Evolutionary conservation across 306 rosid genomes (phyloP), one percentile per base, ranked within the genome.

Genomic region (Sphenostylis stenocarpa): DNA sequence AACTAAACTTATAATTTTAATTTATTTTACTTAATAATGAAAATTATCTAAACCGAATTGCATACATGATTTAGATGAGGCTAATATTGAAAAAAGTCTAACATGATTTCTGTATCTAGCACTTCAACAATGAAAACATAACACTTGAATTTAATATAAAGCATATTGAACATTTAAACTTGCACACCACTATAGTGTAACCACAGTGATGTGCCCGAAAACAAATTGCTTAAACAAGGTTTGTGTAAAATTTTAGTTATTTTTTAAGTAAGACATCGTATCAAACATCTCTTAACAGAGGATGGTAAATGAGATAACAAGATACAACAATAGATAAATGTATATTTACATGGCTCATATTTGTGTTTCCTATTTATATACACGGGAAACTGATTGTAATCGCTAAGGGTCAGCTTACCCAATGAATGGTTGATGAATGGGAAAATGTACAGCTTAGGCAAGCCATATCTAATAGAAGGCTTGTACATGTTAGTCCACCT

Each of bases 381-480:
- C 84, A 48, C 36, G 26, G 33, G 76, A 11, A 65, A 55, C 31
- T 44, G 48, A 53, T 70, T 16, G 58, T 19, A 57, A 39, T 41
- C 29, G 53, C 80, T 24, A 29, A 17, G 81, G 57, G 48, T 29
- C 26, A 56, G 23, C 38, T 28, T 41, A 28, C 53, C 81, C 24
- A 67, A 67, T 44, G 81, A 72, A 79, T 67, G 26, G 44, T 52
- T 23, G 21, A 44, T 16, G 68, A 62, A 62, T 55, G 36, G 17
- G 23, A 81, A 78, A 58, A 63, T 78, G 73, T 57, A 68, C 70
- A 74, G 61, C 41, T 52, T 19, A 17, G 69, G 71, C 70, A 47
- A 67, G 84, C 20, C 77, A 72, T 60, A 51, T 67, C 70, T 67
- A 75, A 69, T 43, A 83, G 49, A 80, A 58, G 80, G 58, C 73